These are phyloP conservation scores for Xylogone sp. DNA, from an alignment of 2,329 filamentous ascomycete species.

Conservation along the genomic window DNA sequence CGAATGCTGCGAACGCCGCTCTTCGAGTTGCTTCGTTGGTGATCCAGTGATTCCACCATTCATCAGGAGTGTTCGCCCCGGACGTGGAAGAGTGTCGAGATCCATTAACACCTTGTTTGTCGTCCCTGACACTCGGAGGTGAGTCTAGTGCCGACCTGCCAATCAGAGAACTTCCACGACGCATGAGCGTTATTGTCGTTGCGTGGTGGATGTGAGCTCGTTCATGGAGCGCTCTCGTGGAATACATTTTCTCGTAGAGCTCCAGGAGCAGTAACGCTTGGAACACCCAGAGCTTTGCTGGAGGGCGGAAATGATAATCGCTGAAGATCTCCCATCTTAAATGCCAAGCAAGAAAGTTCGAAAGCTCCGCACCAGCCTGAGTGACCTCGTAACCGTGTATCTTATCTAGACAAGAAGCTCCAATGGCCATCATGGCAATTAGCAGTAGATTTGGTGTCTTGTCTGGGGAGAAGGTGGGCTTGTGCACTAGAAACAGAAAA, in stretches of 20 bases:
- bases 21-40: conserved; percentile 86
- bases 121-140: conserved; percentile 63
- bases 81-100: conserved; percentile 58
- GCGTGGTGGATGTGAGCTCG: conserved; percentile 95
- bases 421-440: conserved; percentile 87
- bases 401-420: conserved; percentile 84
- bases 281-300: conserved; percentile 94
- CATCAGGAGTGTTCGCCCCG: conserved; percentile 69
- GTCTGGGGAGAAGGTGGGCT: conserved; percentile 87
- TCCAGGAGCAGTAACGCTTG: conserved; percentile 86
- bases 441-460: conserved; percentile 81
- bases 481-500: conserved; percentile 54
- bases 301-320: conserved; percentile 82
- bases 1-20: conserved; percentile 88
- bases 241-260: conserved; percentile 97
- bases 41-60: conserved; percentile 97
- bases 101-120: conserved; percentile 38
- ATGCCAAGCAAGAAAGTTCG: conserved; percentile 89
- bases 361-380: conserved; percentile 73
- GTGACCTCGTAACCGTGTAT: conserved; percentile 71
- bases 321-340: conserved; percentile 96
- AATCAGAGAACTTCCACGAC: conserved; percentile 84
- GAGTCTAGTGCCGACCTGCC: conserved; percentile 82
- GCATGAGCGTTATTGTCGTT: conserved; percentile 92
- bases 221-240: conserved; percentile 86